Conservation (phyloP, 768 basidiomycete genomes). For the Kwoniella botswanensis region DNA sequence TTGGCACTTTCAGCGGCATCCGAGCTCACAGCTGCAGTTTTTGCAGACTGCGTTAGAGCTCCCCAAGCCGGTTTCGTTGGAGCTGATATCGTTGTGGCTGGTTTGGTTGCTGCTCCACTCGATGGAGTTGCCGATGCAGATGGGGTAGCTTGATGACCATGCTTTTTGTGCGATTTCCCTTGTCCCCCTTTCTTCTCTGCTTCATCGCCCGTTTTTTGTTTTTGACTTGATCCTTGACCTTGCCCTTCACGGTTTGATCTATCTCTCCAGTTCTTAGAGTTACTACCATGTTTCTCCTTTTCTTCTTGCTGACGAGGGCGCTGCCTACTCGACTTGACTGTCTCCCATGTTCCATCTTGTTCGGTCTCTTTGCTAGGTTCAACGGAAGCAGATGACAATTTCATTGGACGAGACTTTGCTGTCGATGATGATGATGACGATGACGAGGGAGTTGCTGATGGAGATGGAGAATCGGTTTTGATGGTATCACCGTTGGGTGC, state of each 20-base stretch:
- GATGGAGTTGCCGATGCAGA: constrained; percentile 9
- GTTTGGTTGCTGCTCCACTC: neutral
- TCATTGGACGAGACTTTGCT: constrained; percentile 5
- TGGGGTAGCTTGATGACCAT: constrained; percentile 2
- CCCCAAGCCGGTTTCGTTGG: constrained; percentile 30
- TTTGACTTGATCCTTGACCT: constrained; percentile 7
- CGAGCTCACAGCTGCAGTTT: neutral
- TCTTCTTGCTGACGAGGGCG: constrained; percentile 8
- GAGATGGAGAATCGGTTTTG: constrained; percentile 3
- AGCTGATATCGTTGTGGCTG: constrained; percentile 3
- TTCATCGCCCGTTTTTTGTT: constrained; percentile 15
- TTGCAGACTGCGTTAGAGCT: constrained; percentile 12
- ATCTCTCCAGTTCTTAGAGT: constrained; percentile 32
- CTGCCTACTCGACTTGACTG: constrained; percentile 36
- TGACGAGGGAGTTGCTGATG: constrained; percentile 17
- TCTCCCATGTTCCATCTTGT: constrained; percentile 51
- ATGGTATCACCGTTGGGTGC: neutral
- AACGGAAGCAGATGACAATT: constrained; percentile 17
- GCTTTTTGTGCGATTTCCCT: constrained; percentile 25
- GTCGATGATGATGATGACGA: constrained; percentile 10
- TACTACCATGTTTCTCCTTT: constrained; percentile 32
- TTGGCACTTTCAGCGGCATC: neutral
- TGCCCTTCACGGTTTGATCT: constrained; percentile 15
- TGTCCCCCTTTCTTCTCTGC: constrained; percentile 24
- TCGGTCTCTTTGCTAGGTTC: constrained; percentile 8